Evolutionary conservation across 768 basidiomycete species (phyloP), one percentile per base, ranked within the genome.

Genomic region (Xanthoconium purpureum): DNA sequence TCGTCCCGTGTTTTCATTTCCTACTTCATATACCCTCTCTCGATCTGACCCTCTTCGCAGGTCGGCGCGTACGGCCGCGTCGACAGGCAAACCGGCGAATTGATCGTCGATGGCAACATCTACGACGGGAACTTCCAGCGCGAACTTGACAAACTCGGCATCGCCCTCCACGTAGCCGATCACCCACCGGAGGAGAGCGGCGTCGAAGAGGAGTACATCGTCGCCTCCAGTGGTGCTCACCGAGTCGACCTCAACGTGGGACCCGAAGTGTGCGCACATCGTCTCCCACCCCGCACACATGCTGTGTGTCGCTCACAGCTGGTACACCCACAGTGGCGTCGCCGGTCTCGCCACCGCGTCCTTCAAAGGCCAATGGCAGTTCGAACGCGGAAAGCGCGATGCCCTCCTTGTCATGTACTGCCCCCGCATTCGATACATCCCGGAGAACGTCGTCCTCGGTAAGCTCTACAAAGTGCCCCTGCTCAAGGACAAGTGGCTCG

Each of bases 361-460:
- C 18, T 29, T 76, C 57, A 71, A 70, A 40, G 73, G 68, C 5
- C 63, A 66, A 29, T 75, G 74, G 73, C 64, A 71, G 37, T 75
- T 74, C 54, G 65, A 66, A 8, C 50, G 18, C 17, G 67, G 70
- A 0, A 66, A 60, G 45, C 71, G 69, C 2, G 72, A 68, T 4
- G 74, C 74, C n/a, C 54, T 76, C 32, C 56, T 75, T 9, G 58
- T 74, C 59, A 75, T 75, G 72, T 58, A 59, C 42, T 54, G 33
- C 14, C 73, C 74, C 7, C 69, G 65, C 12, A 29, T 49, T 24
- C 20, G n/a, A 3, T 72, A 13, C 39, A 43, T 71, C 42, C 69
- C 71, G 0, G 43, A 2, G 1, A 44, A 61, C 10, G 63, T 62
- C 45, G 37, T 72, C 42, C 64, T 75, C 38, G 58, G 64, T 0